phyloP scores from a whole-genome alignment of 2,329 filamentous ascomycete genomes.

The Fusarium dimerum region DNA sequence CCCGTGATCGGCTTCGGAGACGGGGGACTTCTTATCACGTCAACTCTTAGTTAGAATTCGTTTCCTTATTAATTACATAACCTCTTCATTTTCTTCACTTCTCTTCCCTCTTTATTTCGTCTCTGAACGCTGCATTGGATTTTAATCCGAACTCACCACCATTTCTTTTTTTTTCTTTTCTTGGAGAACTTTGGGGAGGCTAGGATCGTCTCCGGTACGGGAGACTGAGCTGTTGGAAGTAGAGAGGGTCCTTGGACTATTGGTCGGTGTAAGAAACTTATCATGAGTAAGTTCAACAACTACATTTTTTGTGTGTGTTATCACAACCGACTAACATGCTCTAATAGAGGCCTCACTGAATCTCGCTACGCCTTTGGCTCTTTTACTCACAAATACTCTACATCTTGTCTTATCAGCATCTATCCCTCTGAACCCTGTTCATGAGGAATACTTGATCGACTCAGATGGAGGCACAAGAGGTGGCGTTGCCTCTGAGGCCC shows the following conservation, averaged over 20 bases:
- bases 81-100: background rate
- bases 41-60: constrained; percentile 12
- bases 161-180: background rate
- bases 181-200: background rate
- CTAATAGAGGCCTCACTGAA: background rate
- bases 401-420: constrained; percentile 11
- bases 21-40: constrained; percentile 19
- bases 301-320: background rate
- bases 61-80: constrained; percentile 1
- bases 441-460: constrained; percentile 14
- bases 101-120: background rate
- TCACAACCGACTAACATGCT: background rate
- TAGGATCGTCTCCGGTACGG: background rate
- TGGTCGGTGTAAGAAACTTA: background rate
- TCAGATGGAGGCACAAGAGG: constrained; percentile 41
- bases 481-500: constrained; percentile 70
- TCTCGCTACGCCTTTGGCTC: constrained; percentile 5
- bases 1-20: constrained; percentile 8
- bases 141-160: too few species aligned
- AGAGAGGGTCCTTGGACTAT: too few species aligned
- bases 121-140: background rate
- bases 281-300: constrained; percentile 5
- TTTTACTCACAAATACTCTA: constrained; percentile 13
- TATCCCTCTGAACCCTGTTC: constrained; percentile 7
- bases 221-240: too few species aligned